Base-by-base conservation (phyloP, 805 yeast genomes). In the Pichia californica region DNA sequence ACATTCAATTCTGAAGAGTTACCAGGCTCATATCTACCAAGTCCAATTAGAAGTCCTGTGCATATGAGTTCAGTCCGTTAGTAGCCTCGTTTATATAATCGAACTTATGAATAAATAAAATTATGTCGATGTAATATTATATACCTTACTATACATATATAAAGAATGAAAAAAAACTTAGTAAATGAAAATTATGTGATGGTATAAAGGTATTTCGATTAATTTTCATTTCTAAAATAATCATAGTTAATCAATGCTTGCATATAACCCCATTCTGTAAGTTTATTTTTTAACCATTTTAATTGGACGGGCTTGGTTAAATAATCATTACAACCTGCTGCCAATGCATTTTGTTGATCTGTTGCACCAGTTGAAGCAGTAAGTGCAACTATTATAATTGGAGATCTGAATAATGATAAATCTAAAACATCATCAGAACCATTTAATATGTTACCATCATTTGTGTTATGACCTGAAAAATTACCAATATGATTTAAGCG, bases 241-340 rank as follows among this genome's bases (percentile, higher is more conserved):
- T 93, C 96, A 62, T 84, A 91, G 63, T 91, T 95, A 60, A 91
- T 89, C 39, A 91, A 67, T 1, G 97, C 97, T 65, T 91, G 99
- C 98, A 91, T 91, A 63, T 98, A 91, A 0, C 99, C 98, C 98
- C 98, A 93, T 63, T 91, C 97, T 0, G 88, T 83, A 41, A 93
- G 85, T 64, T 93, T 93, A 57, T 86, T 87, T 55, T 88, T 86
- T 37, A 93, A 69, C 99, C 99, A 93, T 38, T 79, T 86, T 52
- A 91, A 69, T 54, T 88, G 91, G 8, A 93, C 98, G 0, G 99
- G 99, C 53, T 93, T 93, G 9, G 97, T 93, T 52, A 93, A 66
- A 66, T 83, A 93, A 63, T 93, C 99, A 57, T 93, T 93, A 65
- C 99, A 93, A 37, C 99, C 99, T 3, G 98, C 96, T 25, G 94